A percentile compares a stretch with the other conserved stretches of the same genome.
Conservation (phyloP, 2,329 filamentous ascomycete genomes). For the Mariannaea elegans region DNA sequence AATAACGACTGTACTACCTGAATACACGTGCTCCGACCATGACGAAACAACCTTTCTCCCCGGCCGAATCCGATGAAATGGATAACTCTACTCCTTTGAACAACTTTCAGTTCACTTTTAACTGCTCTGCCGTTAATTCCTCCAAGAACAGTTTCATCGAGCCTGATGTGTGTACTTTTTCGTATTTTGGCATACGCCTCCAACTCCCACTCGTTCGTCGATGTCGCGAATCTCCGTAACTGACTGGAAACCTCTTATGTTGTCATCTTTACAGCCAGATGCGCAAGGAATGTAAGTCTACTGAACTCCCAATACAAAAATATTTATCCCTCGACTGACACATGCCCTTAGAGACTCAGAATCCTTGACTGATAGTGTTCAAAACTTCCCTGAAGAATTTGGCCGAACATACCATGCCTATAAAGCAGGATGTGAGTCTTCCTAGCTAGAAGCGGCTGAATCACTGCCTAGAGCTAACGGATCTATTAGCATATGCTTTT, state of each 20-base stretch:
- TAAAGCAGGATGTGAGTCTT: conserved; percentile 54
- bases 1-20: conserved; percentile 4
- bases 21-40: conserved; percentile 23
- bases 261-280: conserved; percentile 25
- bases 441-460: neutral
- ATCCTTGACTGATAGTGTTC: conserved; percentile 53
- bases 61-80: conserved; percentile 22
- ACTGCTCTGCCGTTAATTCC: conserved; percentile 37
- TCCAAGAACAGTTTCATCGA: conserved; percentile 44
- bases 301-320: neutral
- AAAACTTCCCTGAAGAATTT: conserved; percentile 52
- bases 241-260: conserved; percentile 26
- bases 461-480: conserved; percentile 11
- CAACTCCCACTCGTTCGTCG: neutral
- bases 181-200: neutral
- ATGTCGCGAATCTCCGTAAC: neutral
- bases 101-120: conserved; percentile 48
- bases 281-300: conserved; percentile 36
- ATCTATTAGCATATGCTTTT: conserved; percentile 52
- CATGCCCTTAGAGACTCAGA: conserved; percentile 41
- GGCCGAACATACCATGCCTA: conserved; percentile 59
- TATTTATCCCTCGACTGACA: conserved; percentile 28
- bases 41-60: conserved; percentile 21
- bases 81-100: conserved; percentile 28
- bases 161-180: conserved; percentile 41